Conservation (phyloP, 1,139 yeast genomes). For the Eremothecium gossypii region DNA sequence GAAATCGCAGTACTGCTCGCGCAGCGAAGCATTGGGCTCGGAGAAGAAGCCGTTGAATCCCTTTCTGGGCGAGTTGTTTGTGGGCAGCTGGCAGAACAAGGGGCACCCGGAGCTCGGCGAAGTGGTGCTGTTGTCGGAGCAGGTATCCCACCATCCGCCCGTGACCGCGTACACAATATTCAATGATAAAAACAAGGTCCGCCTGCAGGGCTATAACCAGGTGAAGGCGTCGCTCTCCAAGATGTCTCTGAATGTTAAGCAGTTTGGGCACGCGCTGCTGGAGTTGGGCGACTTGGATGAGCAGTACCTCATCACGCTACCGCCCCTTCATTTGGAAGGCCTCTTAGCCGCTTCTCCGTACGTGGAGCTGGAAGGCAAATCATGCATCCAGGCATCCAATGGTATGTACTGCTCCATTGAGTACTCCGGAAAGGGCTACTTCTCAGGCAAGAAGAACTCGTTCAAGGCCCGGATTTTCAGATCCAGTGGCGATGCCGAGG, state of each 20-base stretch:
- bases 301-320: conserved; percentile 72
- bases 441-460: conserved; percentile 89
- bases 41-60: conserved; percentile 97
- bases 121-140: conserved; percentile 72
- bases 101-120: conserved; percentile 50
- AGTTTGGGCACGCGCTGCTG: conserved; percentile 81
- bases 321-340: conserved; percentile 94
- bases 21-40: conserved; percentile 82
- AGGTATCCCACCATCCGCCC: conserved; percentile 95
- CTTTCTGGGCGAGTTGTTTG: conserved; percentile 84
- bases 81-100: conserved; percentile 70
- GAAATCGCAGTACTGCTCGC: conserved; percentile 85
- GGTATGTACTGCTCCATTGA: conserved; percentile 72
- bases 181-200: conserved; percentile 60
- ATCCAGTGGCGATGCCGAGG: conserved; percentile 39
- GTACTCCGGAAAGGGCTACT: conserved; percentile 87
- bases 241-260: conserved; percentile 64
- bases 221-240: conserved; percentile 77
- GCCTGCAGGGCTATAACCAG: conserved; percentile 81
- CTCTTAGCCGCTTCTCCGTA: conserved; percentile 82
- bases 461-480: conserved; percentile 76
- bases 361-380: conserved; percentile 79
- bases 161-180: conserved; percentile 77
- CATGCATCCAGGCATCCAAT: conserved; percentile 69
- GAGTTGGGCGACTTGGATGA: conserved; percentile 54